phyloP scores from a whole-genome alignment of 352 stramenopile species.

The Plasmopara viticola region DNA sequence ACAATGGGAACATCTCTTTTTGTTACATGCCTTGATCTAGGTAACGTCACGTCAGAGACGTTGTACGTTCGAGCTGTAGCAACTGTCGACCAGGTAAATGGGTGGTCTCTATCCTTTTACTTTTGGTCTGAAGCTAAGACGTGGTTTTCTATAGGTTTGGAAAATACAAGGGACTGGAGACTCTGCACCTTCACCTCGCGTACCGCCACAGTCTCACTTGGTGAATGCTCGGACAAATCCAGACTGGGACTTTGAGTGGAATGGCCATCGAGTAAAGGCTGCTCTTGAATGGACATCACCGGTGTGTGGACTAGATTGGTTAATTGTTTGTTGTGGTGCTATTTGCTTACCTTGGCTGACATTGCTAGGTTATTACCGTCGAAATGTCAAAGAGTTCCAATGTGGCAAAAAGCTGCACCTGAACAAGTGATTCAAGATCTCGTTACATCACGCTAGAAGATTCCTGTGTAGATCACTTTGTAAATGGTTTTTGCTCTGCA shows the following conservation, averaged over 20 bases:
- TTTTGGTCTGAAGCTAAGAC: neutral
- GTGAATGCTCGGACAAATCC: conserved; percentile 78
- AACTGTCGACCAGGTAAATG: conserved; percentile 61
- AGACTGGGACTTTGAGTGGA: conserved; percentile 54
- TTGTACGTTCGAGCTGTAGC: conserved; percentile 59
- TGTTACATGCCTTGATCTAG: conserved; percentile 49
- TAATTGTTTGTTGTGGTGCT: neutral
- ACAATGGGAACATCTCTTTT: conserved; percentile 68
- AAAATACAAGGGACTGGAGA: conserved; percentile 36
- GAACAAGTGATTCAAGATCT: too few relatives aligned
- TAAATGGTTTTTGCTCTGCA: too few relatives aligned
- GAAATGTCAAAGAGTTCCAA: conserved; percentile 4
- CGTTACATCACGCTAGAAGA: too few relatives aligned
- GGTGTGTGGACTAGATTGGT: conserved; percentile 19
- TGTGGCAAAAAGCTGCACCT: too few relatives aligned
- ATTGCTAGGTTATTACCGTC: conserved; percentile 34
- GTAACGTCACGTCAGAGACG: conserved; percentile 31
- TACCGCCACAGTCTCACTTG: conserved; percentile 73
- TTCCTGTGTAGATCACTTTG: too few relatives aligned
- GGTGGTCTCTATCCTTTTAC: neutral
- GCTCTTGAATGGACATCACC: conserved; percentile 60
- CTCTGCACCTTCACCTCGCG: conserved; percentile 32
- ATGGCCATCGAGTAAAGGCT: conserved; percentile 56
- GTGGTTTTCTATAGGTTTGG: conserved; percentile 43
- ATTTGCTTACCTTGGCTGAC: neutral